Conservation (phyloP, 208 protist genomes). For the Porcisia deanei region DNA sequence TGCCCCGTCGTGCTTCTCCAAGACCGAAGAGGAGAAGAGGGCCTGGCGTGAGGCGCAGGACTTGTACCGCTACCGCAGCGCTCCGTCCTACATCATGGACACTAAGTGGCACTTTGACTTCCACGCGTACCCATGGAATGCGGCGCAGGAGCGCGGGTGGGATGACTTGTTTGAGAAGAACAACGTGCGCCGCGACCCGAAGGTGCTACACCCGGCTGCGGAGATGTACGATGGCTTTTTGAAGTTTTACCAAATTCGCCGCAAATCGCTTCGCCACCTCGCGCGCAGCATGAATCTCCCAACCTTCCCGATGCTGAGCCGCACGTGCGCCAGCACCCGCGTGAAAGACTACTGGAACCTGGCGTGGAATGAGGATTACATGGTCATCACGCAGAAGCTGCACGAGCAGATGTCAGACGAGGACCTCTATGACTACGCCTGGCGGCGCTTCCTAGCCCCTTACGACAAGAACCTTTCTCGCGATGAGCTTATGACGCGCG, state of each 20-base stretch:
- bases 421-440: slow-evolving; percentile 91
- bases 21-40: slow-evolving; percentile 66
- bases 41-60: slow-evolving; percentile 88
- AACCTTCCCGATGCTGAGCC: slow-evolving; percentile 87
- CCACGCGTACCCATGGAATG: slow-evolving; percentile 78
- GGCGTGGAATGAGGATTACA: slow-evolving; percentile 91
- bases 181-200: slow-evolving; percentile 87
- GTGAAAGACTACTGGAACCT: slow-evolving; percentile 93
- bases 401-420: slow-evolving; percentile 88
- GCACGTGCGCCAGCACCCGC: slow-evolving; percentile 79
- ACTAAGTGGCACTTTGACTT: slow-evolving; percentile 92
- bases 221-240: slow-evolving; percentile 92
- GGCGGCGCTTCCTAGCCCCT: slow-evolving; percentile 87
- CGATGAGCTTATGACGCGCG: slow-evolving; percentile 78
- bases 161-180: slow-evolving; percentile 94
- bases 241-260: slow-evolving; percentile 76
- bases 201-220: slow-evolving; percentile 71
- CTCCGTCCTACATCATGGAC: slow-evolving; percentile 82
- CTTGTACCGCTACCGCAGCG: slow-evolving; percentile 90
- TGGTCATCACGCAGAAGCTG: slow-evolving; percentile 89
- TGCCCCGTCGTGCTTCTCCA: slow-evolving; percentile 71
- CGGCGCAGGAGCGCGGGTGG: slow-evolving; percentile 83
- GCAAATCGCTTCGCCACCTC: slow-evolving; percentile 90
- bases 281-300: slow-evolving; percentile 88
- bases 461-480: slow-evolving; percentile 90